Evolutionary conservation across 2,329 filamentous ascomycete genomes (phyloP), one percentile per base, ranked within the genome.

Genomic region (Neonectria neomacrospora): DNA sequence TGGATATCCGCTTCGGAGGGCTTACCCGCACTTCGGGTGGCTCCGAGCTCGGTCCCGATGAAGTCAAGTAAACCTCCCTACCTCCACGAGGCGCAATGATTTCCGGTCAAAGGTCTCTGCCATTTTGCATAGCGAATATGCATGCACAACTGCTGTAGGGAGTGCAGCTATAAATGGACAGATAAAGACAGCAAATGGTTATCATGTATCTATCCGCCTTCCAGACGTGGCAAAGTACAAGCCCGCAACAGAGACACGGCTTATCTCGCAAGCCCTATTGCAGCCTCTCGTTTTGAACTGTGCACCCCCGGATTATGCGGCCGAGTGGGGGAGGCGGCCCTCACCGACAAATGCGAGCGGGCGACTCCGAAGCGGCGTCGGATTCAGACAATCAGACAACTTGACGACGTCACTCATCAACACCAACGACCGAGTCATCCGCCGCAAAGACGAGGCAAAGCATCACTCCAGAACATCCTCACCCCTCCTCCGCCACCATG

Each of bases 291-390:
- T 30, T 48, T 48, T 11, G 5, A 26, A 26, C 18, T 20, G 28
- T 50, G 47, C 30, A 20, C 47, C 47, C 47, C 47, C n/a, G 47
- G 47, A 50, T 50, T 50, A 32, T 32, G 47, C 47, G 12, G 26
- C 11, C 5, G 28, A 10, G 47, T 50, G 47, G 47, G 32, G 47
- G 45, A 8, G 16, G 18, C 47, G 47, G 47, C 47, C 47, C 28
- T 50, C 47, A 50, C 47, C 47, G 47, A 50, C 28, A 41, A 20
- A 41, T 41, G 37, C 12, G 12, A 18, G 37, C 37, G 47, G 47
- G n/a, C 28, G 30, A 18, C 26, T 50, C 26, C 47, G 47, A 32
- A 18, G 26, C 28, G 22, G 47, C 47, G 18, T 30, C 34, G 14
- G 34, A 32, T 47, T 14, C 26, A 48, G 16, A 14, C 23, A 12